Evolutionary conservation across 1,139 yeast species (phyloP), one percentile per base, ranked within the genome.

Genomic region (Pichiaceae sp.): DNA sequence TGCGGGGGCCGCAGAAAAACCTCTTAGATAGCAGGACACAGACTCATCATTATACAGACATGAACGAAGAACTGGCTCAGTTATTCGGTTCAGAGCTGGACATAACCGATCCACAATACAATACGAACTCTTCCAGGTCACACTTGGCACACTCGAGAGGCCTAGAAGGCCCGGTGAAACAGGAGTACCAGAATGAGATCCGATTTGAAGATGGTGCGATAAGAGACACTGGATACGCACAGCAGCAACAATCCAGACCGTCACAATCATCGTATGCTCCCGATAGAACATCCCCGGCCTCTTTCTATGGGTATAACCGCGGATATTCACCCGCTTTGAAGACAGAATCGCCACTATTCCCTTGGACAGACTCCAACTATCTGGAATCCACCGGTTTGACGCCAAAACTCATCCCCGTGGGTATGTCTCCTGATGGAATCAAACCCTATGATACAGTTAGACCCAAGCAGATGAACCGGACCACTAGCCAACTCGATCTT

Each of bases 41-140:
- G 24, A 21, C 24, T 21, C 11, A 21, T 21, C 24, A n/a, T n/a
- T n/a, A n/a, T n/a, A n/a, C n/a, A n/a, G n/a, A n/a, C 12, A 29
- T 29, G 31, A 29, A 29, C 19, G 31, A 29, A 17, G 31, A 29
- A 29, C 16, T 29, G 7, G 31, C 31, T n/a, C 31, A 29, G 31
- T n/a, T 29, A 5, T 29, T 29, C 31, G 5, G 14, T 5, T 19
- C 31, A 15, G 31, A 17, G 12, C 6, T 29, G 18, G 31, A 29
- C 11, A 15, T 29, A 7, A 17, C n/a, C 16, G 31, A 29, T 11
- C 7, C 31, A 5, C 31, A 21, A 11, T 21, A 21, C 11, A 21
- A 7, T 7, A 7, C 7, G 24, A 21, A 21, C 24, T 11, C 24
- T n/a, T n/a, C n/a, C n/a, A n/a, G n/a, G n/a, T n/a, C n/a, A n/a